Percentiles rank a stretch among this genome's conserved stretches.
phyloP scores from a whole-genome alignment of 2,329 filamentous ascomycete species.

The Phialophora tarda region DNA sequence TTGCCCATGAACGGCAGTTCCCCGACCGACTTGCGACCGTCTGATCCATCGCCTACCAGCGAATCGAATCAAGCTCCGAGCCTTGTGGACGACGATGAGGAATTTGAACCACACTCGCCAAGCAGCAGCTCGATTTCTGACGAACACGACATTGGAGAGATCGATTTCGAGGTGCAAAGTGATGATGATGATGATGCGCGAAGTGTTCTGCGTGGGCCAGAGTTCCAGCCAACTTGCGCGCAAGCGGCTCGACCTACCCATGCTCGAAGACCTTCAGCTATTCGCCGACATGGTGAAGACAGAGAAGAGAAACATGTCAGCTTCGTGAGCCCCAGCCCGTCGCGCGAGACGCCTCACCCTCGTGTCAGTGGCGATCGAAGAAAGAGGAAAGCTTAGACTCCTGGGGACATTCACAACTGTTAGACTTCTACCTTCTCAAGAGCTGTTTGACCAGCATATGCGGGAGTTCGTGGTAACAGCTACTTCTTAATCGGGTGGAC shows the following conservation, averaged over 20 bases:
- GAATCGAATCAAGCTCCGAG: conserved; percentile 78
- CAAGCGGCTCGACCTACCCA: conserved; percentile 45
- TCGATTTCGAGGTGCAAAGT: conserved; percentile 54
- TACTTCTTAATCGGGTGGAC: conserved; percentile 12
- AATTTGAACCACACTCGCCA: conserved; percentile 71
- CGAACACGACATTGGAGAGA: conserved; percentile 61
- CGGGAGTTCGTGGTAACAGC: conserved; percentile 15
- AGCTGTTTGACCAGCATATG: conserved; percentile 16
- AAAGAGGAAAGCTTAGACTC: conserved; percentile 25
- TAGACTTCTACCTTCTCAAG: conserved; percentile 23
- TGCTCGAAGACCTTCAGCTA: conserved; percentile 43
- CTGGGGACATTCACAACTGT: conserved; percentile 1
- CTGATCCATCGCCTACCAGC: conserved; percentile 48
- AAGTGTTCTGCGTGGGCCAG: conserved; percentile 37
- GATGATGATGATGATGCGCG: conserved; percentile 52
- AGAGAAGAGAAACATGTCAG: conserved; percentile 48
- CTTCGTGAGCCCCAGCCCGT: conserved; percentile 47
- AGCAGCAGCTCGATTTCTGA: conserved; percentile 60
- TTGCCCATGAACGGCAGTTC: conserved; percentile 23
- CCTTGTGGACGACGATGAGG: conserved; percentile 79
- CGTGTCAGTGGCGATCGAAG: conserved; percentile 30
- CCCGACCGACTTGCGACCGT: conserved; percentile 24
- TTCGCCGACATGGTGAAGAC: conserved; percentile 41
- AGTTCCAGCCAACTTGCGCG: conserved; percentile 47
- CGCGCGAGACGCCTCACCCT: conserved; percentile 29